Conservation (phyloP, 2,329 filamentous ascomycete species). For the Orbilia blumenaviensis region DNA sequence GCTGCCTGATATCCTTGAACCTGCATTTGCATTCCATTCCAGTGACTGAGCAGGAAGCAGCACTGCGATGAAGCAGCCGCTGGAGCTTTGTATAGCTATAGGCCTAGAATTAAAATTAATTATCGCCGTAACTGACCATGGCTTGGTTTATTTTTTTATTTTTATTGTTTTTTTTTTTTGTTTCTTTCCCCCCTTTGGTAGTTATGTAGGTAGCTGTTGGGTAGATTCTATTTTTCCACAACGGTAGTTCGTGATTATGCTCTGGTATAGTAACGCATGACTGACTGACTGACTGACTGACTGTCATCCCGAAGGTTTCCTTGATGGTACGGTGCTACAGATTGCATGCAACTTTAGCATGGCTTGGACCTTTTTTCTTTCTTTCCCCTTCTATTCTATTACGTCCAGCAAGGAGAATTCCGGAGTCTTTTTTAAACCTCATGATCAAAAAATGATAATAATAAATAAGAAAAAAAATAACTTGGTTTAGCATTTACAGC, state of each 20-base stretch:
- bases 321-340: slow-evolving; percentile 34
- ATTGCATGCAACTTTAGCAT: too few relatives aligned
- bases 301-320: slow-evolving; percentile 40
- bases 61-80: neutral
- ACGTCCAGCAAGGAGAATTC: too few relatives aligned
- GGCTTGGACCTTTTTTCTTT: slow-evolving; percentile 26
- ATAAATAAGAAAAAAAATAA: too few relatives aligned
- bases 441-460: slow-evolving; percentile 27
- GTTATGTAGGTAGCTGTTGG: slow-evolving; percentile 4
- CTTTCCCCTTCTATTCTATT: too few relatives aligned
- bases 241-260: too few relatives aligned
- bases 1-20: slow-evolving; percentile 25
- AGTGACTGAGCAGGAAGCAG: too few relatives aligned
- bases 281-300: neutral
- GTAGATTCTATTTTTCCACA: neutral
- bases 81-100: neutral
- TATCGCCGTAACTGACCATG: too few relatives aligned
- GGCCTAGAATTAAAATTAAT: too few relatives aligned
- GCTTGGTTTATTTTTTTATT: neutral
- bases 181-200: slow-evolving; percentile 30
- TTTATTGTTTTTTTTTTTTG: neutral
- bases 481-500: neutral
- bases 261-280: slow-evolving; percentile 45
- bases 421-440: slow-evolving; percentile 7
- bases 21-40: too few relatives aligned